Percentiles rank a stretch among this genome's conserved stretches.
Evolutionary conservation across 2,329 filamentous ascomycete species (phyloP).

Genomic region (Aspergillus brunneoviolaceus): DNA sequence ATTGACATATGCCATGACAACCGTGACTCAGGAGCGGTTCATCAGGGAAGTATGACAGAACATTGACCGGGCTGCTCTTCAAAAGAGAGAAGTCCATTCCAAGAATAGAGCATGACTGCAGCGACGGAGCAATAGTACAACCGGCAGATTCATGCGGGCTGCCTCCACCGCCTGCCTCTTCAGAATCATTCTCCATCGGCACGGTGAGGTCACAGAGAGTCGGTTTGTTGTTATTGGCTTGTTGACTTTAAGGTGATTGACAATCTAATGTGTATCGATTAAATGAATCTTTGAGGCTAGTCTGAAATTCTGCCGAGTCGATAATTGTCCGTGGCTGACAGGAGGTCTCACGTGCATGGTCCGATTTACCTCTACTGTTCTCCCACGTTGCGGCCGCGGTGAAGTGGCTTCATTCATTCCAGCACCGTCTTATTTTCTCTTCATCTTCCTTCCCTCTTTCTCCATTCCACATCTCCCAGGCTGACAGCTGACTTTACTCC

Average conservation of each 20-base stretch:
- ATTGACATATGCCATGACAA: neutral
- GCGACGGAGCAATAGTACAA: neutral
- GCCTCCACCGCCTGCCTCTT: neutral
- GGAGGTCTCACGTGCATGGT: neutral
- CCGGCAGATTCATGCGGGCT: neutral
- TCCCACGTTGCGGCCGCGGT: conserved; percentile 18
- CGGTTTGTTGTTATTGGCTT: neutral
- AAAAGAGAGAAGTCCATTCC: neutral
- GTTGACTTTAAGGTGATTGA: neutral
- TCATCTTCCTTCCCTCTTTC: neutral
- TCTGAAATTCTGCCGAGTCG: too few species aligned
- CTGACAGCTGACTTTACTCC: neutral
- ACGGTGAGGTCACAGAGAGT: neutral
- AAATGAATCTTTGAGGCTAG: too few species aligned
- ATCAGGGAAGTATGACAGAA: neutral
- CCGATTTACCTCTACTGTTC: conserved; percentile 9
- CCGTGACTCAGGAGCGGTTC: neutral
- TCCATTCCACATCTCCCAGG: neutral
- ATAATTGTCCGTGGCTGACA: neutral
- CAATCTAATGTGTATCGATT: too few species aligned
- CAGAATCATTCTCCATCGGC: neutral
- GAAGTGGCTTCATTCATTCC: conserved; percentile 18
- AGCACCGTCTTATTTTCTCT: conserved; percentile 7
- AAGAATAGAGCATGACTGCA: neutral
- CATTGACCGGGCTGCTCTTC: neutral